Conservation (phyloP, 768 basidiomycete genomes). For the Paxillus ammoniavirescens region DNA sequence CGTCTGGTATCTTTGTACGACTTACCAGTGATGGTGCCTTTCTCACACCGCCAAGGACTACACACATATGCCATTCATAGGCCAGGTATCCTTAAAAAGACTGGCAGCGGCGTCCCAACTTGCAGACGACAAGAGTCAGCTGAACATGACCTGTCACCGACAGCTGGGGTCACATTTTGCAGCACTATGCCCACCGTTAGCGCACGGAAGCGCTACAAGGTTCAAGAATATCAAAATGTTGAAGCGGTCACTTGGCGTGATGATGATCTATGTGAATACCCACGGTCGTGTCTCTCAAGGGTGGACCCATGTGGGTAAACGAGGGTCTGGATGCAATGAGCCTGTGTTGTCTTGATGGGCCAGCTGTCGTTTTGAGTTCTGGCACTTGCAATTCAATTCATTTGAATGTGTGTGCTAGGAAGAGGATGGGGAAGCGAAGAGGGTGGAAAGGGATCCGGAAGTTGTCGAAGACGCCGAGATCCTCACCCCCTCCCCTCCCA, state of each 20-base stretch:
- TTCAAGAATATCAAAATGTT: background rate
- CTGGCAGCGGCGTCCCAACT: background rate
- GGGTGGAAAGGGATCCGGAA: background rate
- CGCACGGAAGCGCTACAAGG: background rate
- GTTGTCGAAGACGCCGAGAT: background rate
- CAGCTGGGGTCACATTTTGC: background rate
- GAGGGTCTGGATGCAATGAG: background rate
- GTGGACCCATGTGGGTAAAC: background rate
- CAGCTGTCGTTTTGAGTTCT: background rate
- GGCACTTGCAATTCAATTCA: background rate
- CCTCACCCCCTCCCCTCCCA: background rate
- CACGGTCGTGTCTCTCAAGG: slow-evolving; percentile 3
- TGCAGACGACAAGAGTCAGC: background rate
- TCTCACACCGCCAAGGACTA: background rate
- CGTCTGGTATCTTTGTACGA: too few relatives aligned
- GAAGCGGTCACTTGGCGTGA: background rate
- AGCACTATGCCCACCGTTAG: background rate
- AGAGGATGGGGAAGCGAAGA: background rate
- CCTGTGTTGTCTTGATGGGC: background rate
- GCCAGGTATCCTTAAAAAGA: background rate
- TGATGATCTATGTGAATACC: background rate
- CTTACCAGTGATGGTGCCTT: background rate
- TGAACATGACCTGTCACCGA: background rate
- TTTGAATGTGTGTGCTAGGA: background rate
- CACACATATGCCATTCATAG: background rate